phyloP scores from a whole-genome alignment of 164 flowering plant species.

The Aristolochia contorta region DNA sequence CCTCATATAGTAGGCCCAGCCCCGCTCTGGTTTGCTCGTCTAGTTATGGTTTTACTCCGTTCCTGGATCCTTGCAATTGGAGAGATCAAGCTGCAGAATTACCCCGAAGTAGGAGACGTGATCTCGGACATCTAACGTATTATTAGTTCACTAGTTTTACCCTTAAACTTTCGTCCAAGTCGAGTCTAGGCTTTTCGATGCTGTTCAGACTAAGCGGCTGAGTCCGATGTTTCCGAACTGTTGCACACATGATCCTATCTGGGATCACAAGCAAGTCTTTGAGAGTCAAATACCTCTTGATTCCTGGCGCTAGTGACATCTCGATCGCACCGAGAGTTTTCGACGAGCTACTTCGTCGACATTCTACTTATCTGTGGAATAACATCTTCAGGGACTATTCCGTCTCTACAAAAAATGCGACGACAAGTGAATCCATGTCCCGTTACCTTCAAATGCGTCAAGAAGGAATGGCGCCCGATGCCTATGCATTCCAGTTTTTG shows the following conservation, averaged over 20 bases:
- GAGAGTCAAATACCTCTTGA: not conserved
- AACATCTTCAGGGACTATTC: slow-evolving; percentile 9
- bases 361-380: slow-evolving; percentile 12
- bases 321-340: slow-evolving; percentile 4
- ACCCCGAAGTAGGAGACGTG: too few relatives aligned
- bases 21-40: too few relatives aligned
- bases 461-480: not conserved
- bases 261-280: slow-evolving; percentile 3
- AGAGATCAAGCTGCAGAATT: too few relatives aligned
- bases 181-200: too few relatives aligned
- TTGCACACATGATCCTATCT: slow-evolving; percentile 10
- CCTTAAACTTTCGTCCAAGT: not conserved
- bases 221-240: slow-evolving; percentile 1
- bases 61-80: too few relatives aligned
- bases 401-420: slow-evolving; percentile 2
- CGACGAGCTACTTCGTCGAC: slow-evolving; percentile 6
- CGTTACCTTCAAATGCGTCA: slow-evolving; percentile 11
- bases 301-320: slow-evolving; percentile 3
- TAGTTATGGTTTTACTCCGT: too few relatives aligned
- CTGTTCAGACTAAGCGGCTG: too few relatives aligned
- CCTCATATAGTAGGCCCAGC: too few relatives aligned
- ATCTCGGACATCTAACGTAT: too few relatives aligned
- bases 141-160: too few relatives aligned
- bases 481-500: slow-evolving; percentile 11
- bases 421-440: slow-evolving; percentile 6